Conservation (phyloP, 495 filamentous ascomycete genomes). For the Neurospora sp. region DNA sequence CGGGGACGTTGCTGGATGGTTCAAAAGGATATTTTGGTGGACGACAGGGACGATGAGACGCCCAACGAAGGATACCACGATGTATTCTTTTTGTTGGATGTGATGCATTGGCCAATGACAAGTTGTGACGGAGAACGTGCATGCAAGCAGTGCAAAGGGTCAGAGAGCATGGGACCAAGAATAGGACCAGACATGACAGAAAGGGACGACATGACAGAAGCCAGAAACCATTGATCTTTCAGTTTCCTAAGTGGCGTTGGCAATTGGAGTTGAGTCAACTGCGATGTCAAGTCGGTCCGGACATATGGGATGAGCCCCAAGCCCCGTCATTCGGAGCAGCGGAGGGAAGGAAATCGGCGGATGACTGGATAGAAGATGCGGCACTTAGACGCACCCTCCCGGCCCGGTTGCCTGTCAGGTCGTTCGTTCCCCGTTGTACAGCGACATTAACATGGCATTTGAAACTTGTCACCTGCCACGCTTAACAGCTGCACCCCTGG, state of each 20-base stretch:
- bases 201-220: not conserved
- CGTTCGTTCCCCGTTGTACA: not conserved
- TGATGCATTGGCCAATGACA: not conserved
- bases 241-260: no score
- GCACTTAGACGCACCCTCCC: not conserved
- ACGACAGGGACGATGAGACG: not conserved
- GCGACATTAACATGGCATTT: not conserved
- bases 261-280: no score
- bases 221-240: not conserved
- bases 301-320: conserved; percentile 3
- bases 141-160: not conserved
- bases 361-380: not conserved
- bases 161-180: not conserved
- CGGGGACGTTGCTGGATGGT: not conserved
- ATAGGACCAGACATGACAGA: not conserved
- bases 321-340: conserved; percentile 12
- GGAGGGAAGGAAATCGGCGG: not conserved
- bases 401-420: not conserved
- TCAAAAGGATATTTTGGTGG: not conserved
- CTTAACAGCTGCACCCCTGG: not conserved
- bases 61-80: not conserved
- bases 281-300: not conserved
- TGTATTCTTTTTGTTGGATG: not conserved
- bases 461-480: not conserved
- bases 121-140: not conserved